Evolutionary conservation across 2,329 filamentous ascomycete species (phyloP).

Genomic region (Leptographium flavum): DNA sequence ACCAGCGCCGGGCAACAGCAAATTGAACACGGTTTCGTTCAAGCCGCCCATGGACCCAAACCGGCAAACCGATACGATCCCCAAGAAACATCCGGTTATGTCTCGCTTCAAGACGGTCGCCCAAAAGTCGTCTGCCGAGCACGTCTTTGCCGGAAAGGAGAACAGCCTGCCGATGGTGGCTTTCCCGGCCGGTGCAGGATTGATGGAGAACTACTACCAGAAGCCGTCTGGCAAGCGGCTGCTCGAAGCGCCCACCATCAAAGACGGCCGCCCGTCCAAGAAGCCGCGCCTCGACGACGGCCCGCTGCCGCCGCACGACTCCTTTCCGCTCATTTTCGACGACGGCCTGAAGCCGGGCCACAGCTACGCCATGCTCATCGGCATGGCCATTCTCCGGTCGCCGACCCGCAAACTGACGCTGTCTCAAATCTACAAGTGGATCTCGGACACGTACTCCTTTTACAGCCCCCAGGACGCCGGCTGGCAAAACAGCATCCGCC

Average conservation of each 20-base stretch:
- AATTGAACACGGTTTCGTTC: slow-evolving; percentile 53
- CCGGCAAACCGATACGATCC: slow-evolving; percentile 50
- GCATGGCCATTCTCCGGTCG: slow-evolving; percentile 88
- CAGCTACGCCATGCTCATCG: slow-evolving; percentile 90
- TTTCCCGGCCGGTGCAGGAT: slow-evolving; percentile 31
- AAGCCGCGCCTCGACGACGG: slow-evolving; percentile 49
- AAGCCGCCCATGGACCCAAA: slow-evolving; percentile 42
- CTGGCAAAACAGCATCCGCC: slow-evolving; percentile 98
- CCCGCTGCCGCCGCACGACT: slow-evolving; percentile 51
- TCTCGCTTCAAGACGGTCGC: slow-evolving; percentile 44
- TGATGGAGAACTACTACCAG: slow-evolving; percentile 37
- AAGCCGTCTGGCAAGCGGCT: slow-evolving; percentile 46
- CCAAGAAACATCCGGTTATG: slow-evolving; percentile 48
- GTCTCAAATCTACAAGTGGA: slow-evolving; percentile 98
- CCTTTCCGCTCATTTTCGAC: slow-evolving; percentile 72
- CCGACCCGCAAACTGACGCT: slow-evolving; percentile 73
- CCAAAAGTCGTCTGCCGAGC: slow-evolving; percentile 35
- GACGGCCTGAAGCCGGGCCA: slow-evolving; percentile 80
- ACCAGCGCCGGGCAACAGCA: slow-evolving; percentile 34
- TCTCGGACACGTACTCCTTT: slow-evolving; percentile 84
- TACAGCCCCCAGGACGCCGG: slow-evolving; percentile 75
- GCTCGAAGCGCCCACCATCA: slow-evolving; percentile 59
- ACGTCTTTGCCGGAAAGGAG: slow-evolving; percentile 35
- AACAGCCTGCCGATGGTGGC: slow-evolving; percentile 36
- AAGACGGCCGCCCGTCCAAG: slow-evolving; percentile 53